Evolutionary conservation across 768 basidiomycete genomes (phyloP).

Genomic region (Omphalotus guepiniiformis): DNA sequence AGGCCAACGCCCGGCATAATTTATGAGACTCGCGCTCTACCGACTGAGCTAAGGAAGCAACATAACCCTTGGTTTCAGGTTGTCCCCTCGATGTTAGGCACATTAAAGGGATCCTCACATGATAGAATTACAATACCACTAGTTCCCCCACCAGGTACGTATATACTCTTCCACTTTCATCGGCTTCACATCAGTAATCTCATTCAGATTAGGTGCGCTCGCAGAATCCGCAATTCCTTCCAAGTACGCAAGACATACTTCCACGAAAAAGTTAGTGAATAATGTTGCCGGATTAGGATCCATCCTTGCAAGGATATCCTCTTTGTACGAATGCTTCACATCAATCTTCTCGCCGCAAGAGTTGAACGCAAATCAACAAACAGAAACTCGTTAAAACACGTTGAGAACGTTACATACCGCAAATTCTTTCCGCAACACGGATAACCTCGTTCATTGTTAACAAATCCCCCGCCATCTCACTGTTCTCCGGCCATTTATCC

Average conservation of each 20-base stretch:
- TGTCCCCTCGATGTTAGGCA: too few relatives aligned
- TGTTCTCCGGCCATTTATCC: background rate
- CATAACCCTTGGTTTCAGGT: too few relatives aligned
- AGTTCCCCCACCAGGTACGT: slow-evolving; percentile 5
- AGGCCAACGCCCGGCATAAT: too few relatives aligned
- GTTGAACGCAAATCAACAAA: background rate
- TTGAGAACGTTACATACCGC: too few relatives aligned
- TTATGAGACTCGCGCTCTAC: too few relatives aligned
- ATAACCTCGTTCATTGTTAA: background rate
- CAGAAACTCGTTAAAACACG: too few relatives aligned
- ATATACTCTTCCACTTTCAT: background rate
- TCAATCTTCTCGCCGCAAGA: background rate
- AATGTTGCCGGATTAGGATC: background rate
- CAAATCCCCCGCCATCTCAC: background rate
- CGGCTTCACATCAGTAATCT: slow-evolving; percentile 1
- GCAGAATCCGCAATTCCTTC: background rate
- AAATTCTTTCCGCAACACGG: background rate
- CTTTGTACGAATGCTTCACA: background rate
- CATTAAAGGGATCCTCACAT: too few relatives aligned
- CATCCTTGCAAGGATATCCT: background rate
- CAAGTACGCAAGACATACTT: background rate
- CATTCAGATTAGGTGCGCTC: slow-evolving; percentile 3
- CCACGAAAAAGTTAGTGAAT: background rate
- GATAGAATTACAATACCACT: too few relatives aligned
- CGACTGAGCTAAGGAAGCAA: too few relatives aligned